A percentile compares a stretch with the other conserved stretches of the same genome.
These are phyloP conservation scores for Cucumis sativus DNA, from an alignment of 306 rosid species.

Conservation along the genomic window Cucumber_9930_V3 NC_026655.2:25677501-25678000, in stretches of 20 bases:
- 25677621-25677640: conserved; percentile 5
- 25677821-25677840: conserved; percentile 86
- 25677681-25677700: conserved; percentile 7
- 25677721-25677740: conserved; percentile 47
- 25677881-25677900: neutral
- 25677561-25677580: conserved; percentile 57
- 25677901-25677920: neutral
- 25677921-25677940: too few species aligned
- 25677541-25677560: conserved; percentile 61
- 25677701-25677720: conserved; percentile 63
- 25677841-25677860: conserved; percentile 73
- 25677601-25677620: conserved; percentile 43
- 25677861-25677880: conserved; percentile 67
- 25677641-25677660: neutral
- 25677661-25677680: neutral
- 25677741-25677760: conserved; percentile 79
- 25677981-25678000: neutral
- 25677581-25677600: conserved; percentile 50
- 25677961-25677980: neutral
- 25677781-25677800: conserved; percentile 47
- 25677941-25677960: neutral
- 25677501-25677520: conserved; percentile 97
- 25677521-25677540: conserved; percentile 73
- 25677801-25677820: conserved; percentile 87
- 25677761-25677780: conserved; percentile 30